phyloP scores from a whole-genome alignment of 2,329 filamentous ascomycete genomes.

The Calonectria honghensis region DNA sequence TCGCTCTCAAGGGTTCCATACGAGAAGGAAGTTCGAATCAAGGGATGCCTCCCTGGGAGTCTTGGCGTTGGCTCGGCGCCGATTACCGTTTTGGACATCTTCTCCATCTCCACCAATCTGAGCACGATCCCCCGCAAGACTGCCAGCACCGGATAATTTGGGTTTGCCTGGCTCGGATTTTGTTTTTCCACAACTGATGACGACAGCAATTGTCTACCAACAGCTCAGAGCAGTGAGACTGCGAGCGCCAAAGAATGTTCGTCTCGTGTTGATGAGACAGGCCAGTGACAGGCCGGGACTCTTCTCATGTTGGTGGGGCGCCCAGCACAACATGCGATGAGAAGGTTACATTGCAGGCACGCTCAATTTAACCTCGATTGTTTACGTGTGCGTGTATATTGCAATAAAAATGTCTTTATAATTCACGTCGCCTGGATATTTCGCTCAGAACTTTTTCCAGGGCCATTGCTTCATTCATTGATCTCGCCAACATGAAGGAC shows the following conservation, averaged over 20 bases:
- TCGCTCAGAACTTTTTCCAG: constrained; percentile 1
- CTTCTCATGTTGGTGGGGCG: constrained; percentile 19
- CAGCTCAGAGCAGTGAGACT: constrained; percentile 12
- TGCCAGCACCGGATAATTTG: constrained; percentile 9
- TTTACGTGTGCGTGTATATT: constrained; percentile 18
- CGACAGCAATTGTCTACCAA: not conserved
- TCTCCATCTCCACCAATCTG: constrained; percentile 18
- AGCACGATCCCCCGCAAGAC: not conserved
- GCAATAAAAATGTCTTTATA: constrained; percentile 20
- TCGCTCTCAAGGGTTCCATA: not conserved
- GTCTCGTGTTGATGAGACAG: constrained; percentile 1
- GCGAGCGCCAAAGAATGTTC: not conserved
- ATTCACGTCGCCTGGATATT: not conserved
- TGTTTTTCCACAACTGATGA: constrained; percentile 40
- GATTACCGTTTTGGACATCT: not conserved
- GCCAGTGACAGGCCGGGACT: constrained; percentile 14
- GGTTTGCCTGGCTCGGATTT: constrained; percentile 1
- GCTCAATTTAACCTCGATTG: constrained; percentile 13
- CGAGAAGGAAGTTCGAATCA: constrained; percentile 5
- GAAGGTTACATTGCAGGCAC: constrained; percentile 23
- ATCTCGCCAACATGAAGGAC: constrained; percentile 34
- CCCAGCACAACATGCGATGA: constrained; percentile 19
- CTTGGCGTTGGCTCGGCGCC: constrained; percentile 15
- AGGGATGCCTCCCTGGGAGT: constrained; percentile 4
- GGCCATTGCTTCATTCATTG: constrained; percentile 1